Evolutionary conservation across 2,329 filamentous ascomycete genomes (phyloP).

Genomic region (Apiospora pterosperma): DNA sequence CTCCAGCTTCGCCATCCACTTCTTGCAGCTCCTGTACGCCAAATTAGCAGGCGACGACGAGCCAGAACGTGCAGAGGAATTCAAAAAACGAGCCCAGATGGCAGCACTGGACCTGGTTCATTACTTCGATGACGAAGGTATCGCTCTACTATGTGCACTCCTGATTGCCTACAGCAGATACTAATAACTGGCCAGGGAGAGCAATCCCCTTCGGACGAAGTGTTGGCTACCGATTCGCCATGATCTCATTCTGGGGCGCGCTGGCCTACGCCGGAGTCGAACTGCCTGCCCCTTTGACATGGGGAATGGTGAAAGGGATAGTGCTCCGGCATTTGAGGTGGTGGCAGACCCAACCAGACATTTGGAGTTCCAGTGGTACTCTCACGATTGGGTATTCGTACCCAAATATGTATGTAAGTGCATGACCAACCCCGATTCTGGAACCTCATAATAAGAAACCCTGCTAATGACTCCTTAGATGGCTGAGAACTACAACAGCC

Average conservation of each 20-base stretch:
- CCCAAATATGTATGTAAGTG: conserved; percentile 66
- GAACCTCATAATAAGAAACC: background rate
- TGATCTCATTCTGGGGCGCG: conserved; percentile 81
- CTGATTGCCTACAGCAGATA: background rate
- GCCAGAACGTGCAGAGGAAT: conserved; percentile 62
- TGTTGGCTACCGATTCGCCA: conserved; percentile 79
- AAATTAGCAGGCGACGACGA: conserved; percentile 68
- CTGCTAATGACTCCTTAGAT: conserved; percentile 41
- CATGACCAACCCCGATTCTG: background rate
- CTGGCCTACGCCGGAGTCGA: conserved; percentile 74
- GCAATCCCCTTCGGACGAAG: conserved; percentile 76
- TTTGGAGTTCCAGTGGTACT: conserved; percentile 73
- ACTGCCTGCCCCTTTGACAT: conserved; percentile 67
- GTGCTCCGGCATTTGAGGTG: conserved; percentile 71
- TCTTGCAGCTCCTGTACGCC: conserved; percentile 72
- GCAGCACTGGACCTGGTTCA: conserved; percentile 70
- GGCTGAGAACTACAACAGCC: conserved; percentile 81
- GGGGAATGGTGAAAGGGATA: conserved; percentile 77
- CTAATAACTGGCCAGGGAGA: conserved; percentile 36
- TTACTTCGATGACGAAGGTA: conserved; percentile 68
- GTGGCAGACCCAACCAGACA: conserved; percentile 74
- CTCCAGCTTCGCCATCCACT: conserved; percentile 78
- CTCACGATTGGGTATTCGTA: conserved; percentile 75
- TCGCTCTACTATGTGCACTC: background rate
- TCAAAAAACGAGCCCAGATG: conserved; percentile 62